Conservation (phyloP, 2,329 filamentous ascomycete genomes). For the Paraphoma chrysanthemicola region DNA sequence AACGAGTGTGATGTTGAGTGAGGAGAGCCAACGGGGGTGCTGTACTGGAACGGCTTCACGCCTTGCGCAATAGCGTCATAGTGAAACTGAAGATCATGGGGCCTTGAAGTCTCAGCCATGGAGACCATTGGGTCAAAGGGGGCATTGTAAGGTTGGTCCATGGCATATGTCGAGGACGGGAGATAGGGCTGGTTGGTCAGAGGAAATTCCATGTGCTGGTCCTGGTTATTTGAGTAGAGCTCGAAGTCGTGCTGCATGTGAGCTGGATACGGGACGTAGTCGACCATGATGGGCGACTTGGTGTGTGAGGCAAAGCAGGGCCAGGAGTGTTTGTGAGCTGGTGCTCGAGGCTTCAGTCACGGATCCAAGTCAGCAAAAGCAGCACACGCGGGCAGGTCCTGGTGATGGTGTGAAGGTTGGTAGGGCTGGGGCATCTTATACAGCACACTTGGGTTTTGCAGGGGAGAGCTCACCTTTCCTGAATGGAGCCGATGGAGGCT, state of each 20-base stretch:
- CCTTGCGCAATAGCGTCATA: conserved; percentile 45
- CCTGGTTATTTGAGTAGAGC: conserved; percentile 44
- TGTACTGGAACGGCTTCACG: conserved; percentile 46
- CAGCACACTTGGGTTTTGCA: conserved; percentile 17
- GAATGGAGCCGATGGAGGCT: conserved; percentile 13
- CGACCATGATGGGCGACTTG: conserved; percentile 41
- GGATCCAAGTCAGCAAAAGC: conserved; percentile 38
- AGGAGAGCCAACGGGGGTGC: conserved; percentile 52
- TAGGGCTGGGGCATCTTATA: conserved; percentile 28
- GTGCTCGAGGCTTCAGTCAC: conserved; percentile 22
- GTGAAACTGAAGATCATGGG: conserved; percentile 47
- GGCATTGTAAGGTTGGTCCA: conserved; percentile 47
- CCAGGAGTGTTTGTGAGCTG: conserved; percentile 16
- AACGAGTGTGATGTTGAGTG: conserved; percentile 55
- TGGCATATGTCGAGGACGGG: conserved; percentile 33
- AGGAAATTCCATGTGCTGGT: conserved; percentile 42
- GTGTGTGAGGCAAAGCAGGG: conserved; percentile 7
- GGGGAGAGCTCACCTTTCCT: conserved; percentile 43
- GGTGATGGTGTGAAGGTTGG: conserved; percentile 21
- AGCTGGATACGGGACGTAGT: conserved; percentile 39
- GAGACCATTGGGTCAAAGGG: conserved; percentile 44
- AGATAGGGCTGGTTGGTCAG: conserved; percentile 38
- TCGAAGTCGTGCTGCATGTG: conserved; percentile 48
- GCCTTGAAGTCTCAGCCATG: conserved; percentile 38
- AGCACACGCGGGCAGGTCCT: conserved; percentile 16